Conservation (phyloP, 306 rosid genomes). For the Styphnolobium japonicum region DNA sequence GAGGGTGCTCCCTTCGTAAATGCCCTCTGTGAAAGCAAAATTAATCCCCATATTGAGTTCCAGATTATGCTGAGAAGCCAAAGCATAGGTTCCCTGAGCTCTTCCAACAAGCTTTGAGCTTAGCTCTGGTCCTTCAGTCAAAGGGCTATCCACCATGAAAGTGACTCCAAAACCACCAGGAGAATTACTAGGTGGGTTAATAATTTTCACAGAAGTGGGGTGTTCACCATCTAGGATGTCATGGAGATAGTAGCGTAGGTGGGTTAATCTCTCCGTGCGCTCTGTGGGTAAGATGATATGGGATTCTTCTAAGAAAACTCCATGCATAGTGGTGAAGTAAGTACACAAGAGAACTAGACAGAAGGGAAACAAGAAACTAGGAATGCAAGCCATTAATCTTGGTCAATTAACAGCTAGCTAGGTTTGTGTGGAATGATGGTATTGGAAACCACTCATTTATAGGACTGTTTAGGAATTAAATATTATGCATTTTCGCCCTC, state of each 20-base stretch:
- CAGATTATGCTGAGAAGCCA: constrained; percentile 40
- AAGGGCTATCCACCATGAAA: constrained; percentile 23
- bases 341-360: too few species aligned
- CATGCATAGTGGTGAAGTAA: background rate
- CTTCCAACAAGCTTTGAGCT: constrained; percentile 38
- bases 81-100: constrained; percentile 43
- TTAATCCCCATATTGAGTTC: constrained; percentile 37
- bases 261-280: constrained; percentile 21
- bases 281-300: background rate
- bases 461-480: too few species aligned
- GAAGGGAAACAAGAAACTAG: background rate
- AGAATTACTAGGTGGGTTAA: constrained; percentile 13
- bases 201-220: constrained; percentile 1
- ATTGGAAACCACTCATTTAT: too few species aligned
- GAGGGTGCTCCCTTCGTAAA: constrained; percentile 33
- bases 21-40: constrained; percentile 30
- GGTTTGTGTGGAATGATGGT: too few species aligned
- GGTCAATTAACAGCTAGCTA: too few species aligned
- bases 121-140: constrained; percentile 26
- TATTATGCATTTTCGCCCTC: too few species aligned
- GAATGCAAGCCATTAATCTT: background rate
- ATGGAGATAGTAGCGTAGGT: constrained; percentile 55
- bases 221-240: constrained; percentile 27
- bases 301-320: constrained; percentile 2
- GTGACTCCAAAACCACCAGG: constrained; percentile 23